phyloP scores from a whole-genome alignment of 2,329 filamentous ascomycete genomes.

The Cladosporium sp. region DNA sequence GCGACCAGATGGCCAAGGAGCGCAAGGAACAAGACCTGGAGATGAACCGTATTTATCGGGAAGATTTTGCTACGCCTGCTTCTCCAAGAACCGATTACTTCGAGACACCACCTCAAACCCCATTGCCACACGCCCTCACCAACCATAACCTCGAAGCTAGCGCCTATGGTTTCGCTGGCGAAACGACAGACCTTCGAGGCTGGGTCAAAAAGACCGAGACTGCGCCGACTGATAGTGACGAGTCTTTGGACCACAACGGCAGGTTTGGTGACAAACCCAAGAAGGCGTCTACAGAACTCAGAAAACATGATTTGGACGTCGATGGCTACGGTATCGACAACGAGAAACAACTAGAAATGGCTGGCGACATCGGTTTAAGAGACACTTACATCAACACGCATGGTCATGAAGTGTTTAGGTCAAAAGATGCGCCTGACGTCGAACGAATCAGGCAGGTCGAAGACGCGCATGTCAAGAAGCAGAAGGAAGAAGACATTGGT shows the following conservation, averaged over 20 bases:
- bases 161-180: slow-evolving; percentile 20
- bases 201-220: slow-evolving; percentile 18
- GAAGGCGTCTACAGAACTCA: neutral
- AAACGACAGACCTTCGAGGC: slow-evolving; percentile 20
- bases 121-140: slow-evolving; percentile 22
- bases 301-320: slow-evolving; percentile 69
- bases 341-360: slow-evolving; percentile 54
- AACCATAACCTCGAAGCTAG: slow-evolving; percentile 29
- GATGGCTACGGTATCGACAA: slow-evolving; percentile 75
- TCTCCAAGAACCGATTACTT: slow-evolving; percentile 27
- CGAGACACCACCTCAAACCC: slow-evolving; percentile 37
- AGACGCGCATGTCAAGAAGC: slow-evolving; percentile 18
- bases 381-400: slow-evolving; percentile 60
- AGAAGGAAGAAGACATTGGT: slow-evolving; percentile 34
- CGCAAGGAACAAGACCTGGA: slow-evolving; percentile 63
- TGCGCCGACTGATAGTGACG: slow-evolving; percentile 11
- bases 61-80: slow-evolving; percentile 22
- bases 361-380: slow-evolving; percentile 32
- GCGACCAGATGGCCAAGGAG: slow-evolving; percentile 34
- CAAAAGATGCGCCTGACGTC: slow-evolving; percentile 63
- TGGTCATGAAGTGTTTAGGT: slow-evolving; percentile 68
- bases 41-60: slow-evolving; percentile 39
- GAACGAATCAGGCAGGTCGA: slow-evolving; percentile 47
- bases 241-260: neutral
- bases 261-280: slow-evolving; percentile 16